These are phyloP conservation scores for Coniochaeta pulveracea DNA, from an alignment of 2,329 filamentous ascomycete genomes.

Conservation along the genomic window DNA sequence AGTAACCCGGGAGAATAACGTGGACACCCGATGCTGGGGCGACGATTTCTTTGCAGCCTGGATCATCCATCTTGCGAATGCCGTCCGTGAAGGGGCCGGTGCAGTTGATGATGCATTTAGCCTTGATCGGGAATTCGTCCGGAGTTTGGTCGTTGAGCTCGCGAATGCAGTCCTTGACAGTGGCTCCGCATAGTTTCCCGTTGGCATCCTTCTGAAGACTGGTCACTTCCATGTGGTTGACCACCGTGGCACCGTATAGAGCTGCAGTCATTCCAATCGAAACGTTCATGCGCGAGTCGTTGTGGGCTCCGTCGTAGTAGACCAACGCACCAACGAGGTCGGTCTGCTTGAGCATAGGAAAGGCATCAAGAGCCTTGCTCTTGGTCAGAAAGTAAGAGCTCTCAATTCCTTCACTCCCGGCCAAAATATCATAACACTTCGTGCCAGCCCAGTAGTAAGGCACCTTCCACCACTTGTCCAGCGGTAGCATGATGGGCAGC, in stretches of 20 bases:
- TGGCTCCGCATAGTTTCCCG: constrained; percentile 60
- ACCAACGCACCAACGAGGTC: constrained; percentile 67
- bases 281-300: constrained; percentile 81
- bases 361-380: constrained; percentile 65
- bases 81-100: constrained; percentile 75
- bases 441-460: constrained; percentile 62
- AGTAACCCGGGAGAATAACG: constrained; percentile 68
- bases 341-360: constrained; percentile 67
- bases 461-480: constrained; percentile 75
- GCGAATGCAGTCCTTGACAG: constrained; percentile 49
- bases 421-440: constrained; percentile 73
- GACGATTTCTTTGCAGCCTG: constrained; percentile 57
- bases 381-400: constrained; percentile 72
- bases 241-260: constrained; percentile 67
- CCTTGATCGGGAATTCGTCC: constrained; percentile 56
- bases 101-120: constrained; percentile 74
- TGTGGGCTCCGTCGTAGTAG: constrained; percentile 81
- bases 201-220: constrained; percentile 57
- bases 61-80: constrained; percentile 71
- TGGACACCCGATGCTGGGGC: constrained; percentile 76
- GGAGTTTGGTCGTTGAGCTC: constrained; percentile 41
- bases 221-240: constrained; percentile 75
- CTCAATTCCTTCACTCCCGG: constrained; percentile 72
- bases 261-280: constrained; percentile 71
- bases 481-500: constrained; percentile 73